Evolutionary conservation across 1,284 basidiomycete species (phyloP), one percentile per base, ranked within the genome.

Genomic region (Melanopsichium pennsylvanicum): DNA sequence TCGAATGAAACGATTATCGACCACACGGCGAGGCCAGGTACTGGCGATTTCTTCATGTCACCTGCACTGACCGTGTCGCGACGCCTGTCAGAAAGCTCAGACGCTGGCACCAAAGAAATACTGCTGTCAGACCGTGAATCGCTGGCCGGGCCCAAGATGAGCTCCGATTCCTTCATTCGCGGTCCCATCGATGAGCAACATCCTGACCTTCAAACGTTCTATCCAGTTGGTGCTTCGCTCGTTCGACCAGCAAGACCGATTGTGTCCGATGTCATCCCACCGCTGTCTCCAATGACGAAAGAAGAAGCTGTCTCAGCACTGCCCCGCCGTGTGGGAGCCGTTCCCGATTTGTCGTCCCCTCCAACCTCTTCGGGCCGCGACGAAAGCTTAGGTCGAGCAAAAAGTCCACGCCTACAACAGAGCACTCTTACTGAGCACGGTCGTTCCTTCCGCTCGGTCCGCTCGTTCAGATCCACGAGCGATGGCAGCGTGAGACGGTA

Each of bases 61-160:
- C 48, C 48, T 42, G 34, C 26, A 5, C 34, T 21, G 11, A 33
- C 48, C 12, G 16, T 31, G 9, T 47, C 43, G 3, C 37, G 43
- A n/a, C 31, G 32, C 6, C 21, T 46, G 18, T 59, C 56, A 21
- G 48, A 59, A 15, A 26, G 13, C 15, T 62, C 60, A 23, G 52
- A 56, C 12, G 27, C 52, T 10, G 60, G 52, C 11, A 56, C 60
- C 8, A 49, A 58, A 23, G 61, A 58, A 42, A 48, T 50, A 21
- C 29, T 64, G 22, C 41, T 64, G 4, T 54, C 55, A 4, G 61
- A 64, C 27, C 45, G 33, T 27, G 61, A 64, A 18, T 45, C 49
- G 19, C 18, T 33, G n/a, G 26, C 40, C 4, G 32, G 29, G 18
- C 44, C 47, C 19, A 49, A 40, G 31, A 25, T 29, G 16, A 43